These are phyloP conservation scores for Lanzia echinophila DNA, from an alignment of 2,329 filamentous ascomycete genomes.

Conservation along the genomic window DNA sequence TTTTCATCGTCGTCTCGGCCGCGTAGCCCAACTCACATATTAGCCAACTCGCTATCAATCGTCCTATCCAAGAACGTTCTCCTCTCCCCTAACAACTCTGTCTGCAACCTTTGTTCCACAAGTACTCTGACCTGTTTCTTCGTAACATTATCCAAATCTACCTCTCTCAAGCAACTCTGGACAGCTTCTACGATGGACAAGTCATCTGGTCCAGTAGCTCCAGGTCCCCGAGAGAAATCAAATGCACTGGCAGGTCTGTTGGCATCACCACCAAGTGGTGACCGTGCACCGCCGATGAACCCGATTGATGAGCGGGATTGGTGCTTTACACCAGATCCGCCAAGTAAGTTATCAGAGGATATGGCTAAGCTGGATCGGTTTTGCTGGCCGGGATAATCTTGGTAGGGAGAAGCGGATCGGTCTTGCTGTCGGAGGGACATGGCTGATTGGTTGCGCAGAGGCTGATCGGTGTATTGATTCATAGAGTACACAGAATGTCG, in stretches of 20 bases:
- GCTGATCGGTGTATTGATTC: slow-evolving; percentile 43
- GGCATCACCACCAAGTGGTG: slow-evolving; percentile 34
- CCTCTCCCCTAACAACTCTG: slow-evolving; percentile 78
- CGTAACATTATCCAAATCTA: slow-evolving; percentile 93
- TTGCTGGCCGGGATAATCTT: slow-evolving; percentile 41
- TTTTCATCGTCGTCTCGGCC: not conserved
- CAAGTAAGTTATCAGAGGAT: slow-evolving; percentile 30
- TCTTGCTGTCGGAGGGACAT: slow-evolving; percentile 51
- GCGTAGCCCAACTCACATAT: slow-evolving; percentile 55
- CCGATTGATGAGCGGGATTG: slow-evolving; percentile 33
- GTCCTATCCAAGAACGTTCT: slow-evolving; percentile 84
- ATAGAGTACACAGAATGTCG: slow-evolving; percentile 34
- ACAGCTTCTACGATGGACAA: slow-evolving; percentile 77
- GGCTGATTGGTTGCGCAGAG: slow-evolving; percentile 59
- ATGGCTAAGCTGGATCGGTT: slow-evolving; percentile 56
- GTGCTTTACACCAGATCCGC: slow-evolving; percentile 31
- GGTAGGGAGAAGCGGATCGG: slow-evolving; percentile 51
- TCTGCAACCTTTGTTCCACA: slow-evolving; percentile 89
- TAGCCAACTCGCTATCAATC: slow-evolving; percentile 89
- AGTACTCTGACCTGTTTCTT: slow-evolving; percentile 94
- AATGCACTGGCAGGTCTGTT: slow-evolving; percentile 47
- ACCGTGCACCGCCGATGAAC: slow-evolving; percentile 41
- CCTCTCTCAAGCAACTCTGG: slow-evolving; percentile 72
- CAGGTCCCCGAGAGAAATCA: slow-evolving; percentile 52
- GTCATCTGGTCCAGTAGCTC: slow-evolving; percentile 63